Evolutionary conservation across 257 asterid genomes (phyloP).

Genomic region (Avicennia marina): DNA sequence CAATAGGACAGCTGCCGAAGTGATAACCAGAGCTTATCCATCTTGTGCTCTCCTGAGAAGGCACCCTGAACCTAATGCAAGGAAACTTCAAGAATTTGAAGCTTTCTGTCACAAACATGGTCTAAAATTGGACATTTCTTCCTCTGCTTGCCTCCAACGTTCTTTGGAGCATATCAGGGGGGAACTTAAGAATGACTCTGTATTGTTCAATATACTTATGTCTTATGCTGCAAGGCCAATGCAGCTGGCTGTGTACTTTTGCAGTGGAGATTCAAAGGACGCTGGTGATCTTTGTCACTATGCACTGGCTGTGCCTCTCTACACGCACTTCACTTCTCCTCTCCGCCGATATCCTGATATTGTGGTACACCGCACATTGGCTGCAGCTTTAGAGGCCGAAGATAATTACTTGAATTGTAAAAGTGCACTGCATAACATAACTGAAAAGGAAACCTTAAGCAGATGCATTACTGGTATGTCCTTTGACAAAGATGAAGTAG

Average conservation of each 20-base stretch:
- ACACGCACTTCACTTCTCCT: conserved; percentile 94
- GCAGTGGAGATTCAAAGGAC: conserved; percentile 64
- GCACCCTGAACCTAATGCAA: conserved; percentile 76
- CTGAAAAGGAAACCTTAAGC: conserved; percentile 18
- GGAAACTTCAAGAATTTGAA: conserved; percentile 69
- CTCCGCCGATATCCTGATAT: conserved; percentile 86
- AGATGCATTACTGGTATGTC: conserved; percentile 62
- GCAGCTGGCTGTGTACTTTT: conserved; percentile 83
- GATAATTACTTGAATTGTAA: conserved; percentile 44
- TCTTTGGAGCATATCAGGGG: conserved; percentile 57
- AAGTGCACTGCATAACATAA: conserved; percentile 11
- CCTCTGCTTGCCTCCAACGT: conserved; percentile 50
- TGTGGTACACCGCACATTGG: conserved; percentile 79
- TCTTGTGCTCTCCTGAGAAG: conserved; percentile 67
- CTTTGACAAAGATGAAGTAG: conserved; percentile 36
- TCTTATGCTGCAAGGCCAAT: conserved; percentile 83
- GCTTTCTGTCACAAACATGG: conserved; percentile 73
- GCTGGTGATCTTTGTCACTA: conserved; percentile 51
- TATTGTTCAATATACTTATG: conserved; percentile 61
- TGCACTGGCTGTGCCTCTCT: conserved; percentile 74
- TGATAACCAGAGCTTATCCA: conserved; percentile 81
- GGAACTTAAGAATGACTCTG: conserved; percentile 55
- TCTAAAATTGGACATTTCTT: conserved; percentile 49
- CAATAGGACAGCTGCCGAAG: conserved; percentile 88
- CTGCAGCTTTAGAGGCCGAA: conserved; percentile 81